These are phyloP conservation scores for Conringia planisiliqua DNA, from an alignment of 345 rosid genomes.

Conservation along the genomic window DNA sequence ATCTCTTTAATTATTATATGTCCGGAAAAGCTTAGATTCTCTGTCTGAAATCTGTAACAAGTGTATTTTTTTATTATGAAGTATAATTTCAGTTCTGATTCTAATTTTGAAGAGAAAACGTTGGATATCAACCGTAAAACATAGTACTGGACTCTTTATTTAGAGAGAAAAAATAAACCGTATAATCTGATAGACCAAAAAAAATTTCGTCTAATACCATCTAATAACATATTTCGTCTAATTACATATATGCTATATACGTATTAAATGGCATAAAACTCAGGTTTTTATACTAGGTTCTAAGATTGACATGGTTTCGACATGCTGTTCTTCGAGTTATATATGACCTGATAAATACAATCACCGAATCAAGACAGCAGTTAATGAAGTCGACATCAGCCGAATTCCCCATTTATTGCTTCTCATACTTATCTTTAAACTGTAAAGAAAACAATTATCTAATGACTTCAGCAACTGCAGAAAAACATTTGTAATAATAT, in stretches of 20 bases:
- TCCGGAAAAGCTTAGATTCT: no score
- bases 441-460: not conserved
- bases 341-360: not conserved
- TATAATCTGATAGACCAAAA: no score
- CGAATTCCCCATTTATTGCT: not conserved
- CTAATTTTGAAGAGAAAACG: no score
- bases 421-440: slow-evolving; percentile 13
- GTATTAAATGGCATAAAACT: not conserved
- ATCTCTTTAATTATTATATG: no score
- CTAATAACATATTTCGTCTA: no score
- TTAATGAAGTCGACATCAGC: slow-evolving; percentile 1
- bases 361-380: not conserved
- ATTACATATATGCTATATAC: no score
- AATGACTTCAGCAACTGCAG: not conserved
- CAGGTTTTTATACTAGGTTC: not conserved
- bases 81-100: no score
- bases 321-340: not conserved
- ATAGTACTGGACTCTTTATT: no score
- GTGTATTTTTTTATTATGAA: not conserved
- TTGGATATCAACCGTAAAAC: no score
- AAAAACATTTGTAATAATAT: not conserved
- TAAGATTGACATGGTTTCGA: not conserved
- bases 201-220: no score
- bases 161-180: no score
- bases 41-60: not conserved